phyloP scores from a whole-genome alignment of 163 green algal genomes.

The Volvox carteri region DNA sequence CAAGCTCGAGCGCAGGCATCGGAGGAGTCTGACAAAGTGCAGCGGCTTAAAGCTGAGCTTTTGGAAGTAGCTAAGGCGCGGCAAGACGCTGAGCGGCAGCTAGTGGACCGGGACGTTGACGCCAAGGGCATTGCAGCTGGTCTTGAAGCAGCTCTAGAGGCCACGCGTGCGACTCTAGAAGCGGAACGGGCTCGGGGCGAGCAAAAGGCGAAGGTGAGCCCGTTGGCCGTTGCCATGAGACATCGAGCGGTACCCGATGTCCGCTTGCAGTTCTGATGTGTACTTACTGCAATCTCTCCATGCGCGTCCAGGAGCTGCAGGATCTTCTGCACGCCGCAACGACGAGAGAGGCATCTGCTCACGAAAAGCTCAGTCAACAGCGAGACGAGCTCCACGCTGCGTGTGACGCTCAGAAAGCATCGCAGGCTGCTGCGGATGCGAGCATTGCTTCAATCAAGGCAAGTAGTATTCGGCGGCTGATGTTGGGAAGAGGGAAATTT shows the following conservation, averaged over 20 bases:
- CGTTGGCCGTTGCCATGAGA: too few relatives aligned
- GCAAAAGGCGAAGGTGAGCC: constrained; percentile 19
- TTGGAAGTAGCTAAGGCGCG: neutral
- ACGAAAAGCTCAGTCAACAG: neutral
- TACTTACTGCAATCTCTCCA: neutral
- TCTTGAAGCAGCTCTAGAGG: constrained; percentile 37
- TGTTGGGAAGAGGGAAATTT: neutral
- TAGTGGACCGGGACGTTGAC: constrained; percentile 19
- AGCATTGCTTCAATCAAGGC: constrained; percentile 21
- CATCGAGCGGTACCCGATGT: too few relatives aligned
- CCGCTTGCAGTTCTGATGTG: neutral
- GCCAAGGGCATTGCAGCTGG: constrained; percentile 21
- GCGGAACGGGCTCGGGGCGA: constrained; percentile 4
- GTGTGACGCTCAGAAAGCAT: neutral
- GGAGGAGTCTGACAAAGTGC: neutral
- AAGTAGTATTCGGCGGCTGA: neutral
- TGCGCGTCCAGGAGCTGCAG: constrained; percentile 16
- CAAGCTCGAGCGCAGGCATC: constrained; percentile 3
- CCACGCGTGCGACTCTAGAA: constrained; percentile 30
- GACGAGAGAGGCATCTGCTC: neutral
- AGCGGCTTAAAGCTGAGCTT: constrained; percentile 26
- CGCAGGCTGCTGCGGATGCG: neutral
- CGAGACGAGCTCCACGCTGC: constrained; percentile 17
- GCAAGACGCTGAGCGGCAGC: neutral
- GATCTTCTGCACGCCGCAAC: neutral